Conservation (phyloP, 1,139 yeast genomes). For the Diutina scorzettiae region DNA sequence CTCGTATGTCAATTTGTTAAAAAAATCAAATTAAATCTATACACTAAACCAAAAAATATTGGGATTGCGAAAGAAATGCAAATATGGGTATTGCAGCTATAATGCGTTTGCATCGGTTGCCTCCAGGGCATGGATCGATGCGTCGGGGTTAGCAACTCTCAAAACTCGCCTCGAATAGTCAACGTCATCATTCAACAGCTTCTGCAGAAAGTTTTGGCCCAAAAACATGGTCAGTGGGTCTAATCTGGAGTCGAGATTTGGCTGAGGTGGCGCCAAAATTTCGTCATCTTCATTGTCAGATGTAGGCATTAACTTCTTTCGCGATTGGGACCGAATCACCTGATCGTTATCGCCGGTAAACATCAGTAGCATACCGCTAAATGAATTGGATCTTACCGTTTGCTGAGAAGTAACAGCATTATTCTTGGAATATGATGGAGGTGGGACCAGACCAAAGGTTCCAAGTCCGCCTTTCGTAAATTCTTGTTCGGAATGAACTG, state of each 20-base stretch:
- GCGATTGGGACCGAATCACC: not conserved
- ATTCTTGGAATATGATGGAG: not conserved
- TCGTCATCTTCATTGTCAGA: not conserved
- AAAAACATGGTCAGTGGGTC: conserved; percentile 57
- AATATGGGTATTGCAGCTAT: no score
- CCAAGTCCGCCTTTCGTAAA: not conserved
- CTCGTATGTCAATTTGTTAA: no score
- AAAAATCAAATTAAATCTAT: no score
- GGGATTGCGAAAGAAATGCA: no score
- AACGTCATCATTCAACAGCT: conserved; percentile 59
- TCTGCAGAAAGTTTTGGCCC: conserved; percentile 43
- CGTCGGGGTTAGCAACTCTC: conserved; percentile 51
- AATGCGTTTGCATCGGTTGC: no score
- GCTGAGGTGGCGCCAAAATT: conserved; percentile 18
- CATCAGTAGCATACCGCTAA: not conserved
- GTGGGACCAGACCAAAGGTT: not conserved
- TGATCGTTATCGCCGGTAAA: not conserved
- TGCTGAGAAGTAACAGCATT: not conserved
- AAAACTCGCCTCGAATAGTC: conserved; percentile 65
- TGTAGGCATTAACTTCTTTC: conserved; percentile 1
- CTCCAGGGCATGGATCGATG: not conserved
- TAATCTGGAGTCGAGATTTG: conserved; percentile 55
- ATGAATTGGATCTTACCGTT: not conserved
- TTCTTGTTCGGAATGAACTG: not conserved
- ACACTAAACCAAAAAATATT: no score